These are phyloP conservation scores for Rhodotorula sp. DNA, from an alignment of 1,284 basidiomycete species.

Conservation along the genomic window DNA sequence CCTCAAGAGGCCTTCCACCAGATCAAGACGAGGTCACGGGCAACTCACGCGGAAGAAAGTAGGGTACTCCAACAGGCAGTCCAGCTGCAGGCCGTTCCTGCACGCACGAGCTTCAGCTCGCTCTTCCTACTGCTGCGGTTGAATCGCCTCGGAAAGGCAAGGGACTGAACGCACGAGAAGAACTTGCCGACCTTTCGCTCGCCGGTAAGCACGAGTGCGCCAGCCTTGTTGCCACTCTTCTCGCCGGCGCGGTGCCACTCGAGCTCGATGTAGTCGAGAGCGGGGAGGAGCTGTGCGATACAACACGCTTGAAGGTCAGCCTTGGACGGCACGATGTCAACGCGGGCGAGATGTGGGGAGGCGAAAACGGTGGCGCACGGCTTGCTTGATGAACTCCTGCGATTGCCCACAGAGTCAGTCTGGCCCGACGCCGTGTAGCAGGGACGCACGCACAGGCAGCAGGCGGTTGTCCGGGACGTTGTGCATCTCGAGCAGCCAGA, in stretches of 20 bases:
- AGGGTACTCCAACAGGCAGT: constrained; percentile 22
- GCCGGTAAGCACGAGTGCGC: constrained; percentile 37
- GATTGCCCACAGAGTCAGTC: not conserved
- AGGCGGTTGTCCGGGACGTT: constrained; percentile 43
- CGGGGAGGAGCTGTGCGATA: constrained; percentile 32
- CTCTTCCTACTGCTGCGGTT: not conserved
- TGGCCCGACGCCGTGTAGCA: not conserved
- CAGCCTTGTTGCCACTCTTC: constrained; percentile 23
- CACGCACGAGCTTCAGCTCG: not conserved
- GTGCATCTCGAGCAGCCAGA: constrained; percentile 37
- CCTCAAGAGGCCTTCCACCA: not conserved
- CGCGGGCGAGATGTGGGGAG: not conserved
- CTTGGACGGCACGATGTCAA: too few relatives aligned
- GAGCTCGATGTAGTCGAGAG: constrained; percentile 38
- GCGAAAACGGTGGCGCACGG: constrained; percentile 6
- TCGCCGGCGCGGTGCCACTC: constrained; percentile 14
- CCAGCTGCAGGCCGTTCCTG: constrained; percentile 40
- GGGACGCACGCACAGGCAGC: constrained; percentile 22
- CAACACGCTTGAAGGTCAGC: not conserved
- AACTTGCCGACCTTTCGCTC: constrained; percentile 38
- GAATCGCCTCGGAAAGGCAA: not conserved
- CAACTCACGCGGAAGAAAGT: constrained; percentile 33
- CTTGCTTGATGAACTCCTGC: constrained; percentile 30
- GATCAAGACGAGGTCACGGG: not conserved
- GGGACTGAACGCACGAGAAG: constrained; percentile 28